phyloP scores from a whole-genome alignment of 2,329 filamentous ascomycete species.

The Hypocreales sp. region DNA sequence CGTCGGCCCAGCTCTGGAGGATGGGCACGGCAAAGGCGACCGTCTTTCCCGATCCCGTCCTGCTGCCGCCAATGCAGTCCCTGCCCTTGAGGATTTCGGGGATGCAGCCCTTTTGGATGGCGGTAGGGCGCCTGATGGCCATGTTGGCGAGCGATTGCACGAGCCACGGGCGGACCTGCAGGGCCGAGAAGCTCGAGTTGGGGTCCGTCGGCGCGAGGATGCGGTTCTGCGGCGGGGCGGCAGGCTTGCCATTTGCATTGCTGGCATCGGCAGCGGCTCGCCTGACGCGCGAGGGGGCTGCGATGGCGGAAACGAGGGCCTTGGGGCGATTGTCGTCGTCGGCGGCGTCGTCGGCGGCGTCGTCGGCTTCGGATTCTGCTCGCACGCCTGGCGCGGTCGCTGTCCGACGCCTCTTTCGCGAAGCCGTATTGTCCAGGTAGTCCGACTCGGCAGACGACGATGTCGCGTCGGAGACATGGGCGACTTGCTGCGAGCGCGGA shows the following conservation, averaged over 20 bases:
- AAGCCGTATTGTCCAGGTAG: constrained; percentile 26
- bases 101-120: constrained; percentile 86
- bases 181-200: constrained; percentile 51
- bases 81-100: constrained; percentile 80
- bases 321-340: constrained; percentile 18
- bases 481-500: not conserved
- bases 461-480: not conserved
- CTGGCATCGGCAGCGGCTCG: no score
- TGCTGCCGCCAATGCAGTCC: constrained; percentile 88
- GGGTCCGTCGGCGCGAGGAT: constrained; percentile 37
- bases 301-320: constrained; percentile 23
- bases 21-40: constrained; percentile 92
- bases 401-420: constrained; percentile 30
- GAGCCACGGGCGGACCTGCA: constrained; percentile 75
- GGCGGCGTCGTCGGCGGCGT: constrained; percentile 10
- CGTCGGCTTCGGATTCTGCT: constrained; percentile 3
- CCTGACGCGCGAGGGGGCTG: constrained; percentile 38
- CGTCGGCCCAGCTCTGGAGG: constrained; percentile 80
- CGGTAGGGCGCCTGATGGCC: constrained; percentile 78
- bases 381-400: constrained; percentile 13
- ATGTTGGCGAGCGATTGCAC: constrained; percentile 59
- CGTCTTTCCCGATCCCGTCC: constrained; percentile 94
- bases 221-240: constrained; percentile 11
- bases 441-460: constrained; percentile 27
- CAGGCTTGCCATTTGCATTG: constrained; percentile 5